Evolutionary conservation across 441 rosid species (phyloP), one percentile per base, ranked within the genome.

Genomic region (Hura crepitans): DNA sequence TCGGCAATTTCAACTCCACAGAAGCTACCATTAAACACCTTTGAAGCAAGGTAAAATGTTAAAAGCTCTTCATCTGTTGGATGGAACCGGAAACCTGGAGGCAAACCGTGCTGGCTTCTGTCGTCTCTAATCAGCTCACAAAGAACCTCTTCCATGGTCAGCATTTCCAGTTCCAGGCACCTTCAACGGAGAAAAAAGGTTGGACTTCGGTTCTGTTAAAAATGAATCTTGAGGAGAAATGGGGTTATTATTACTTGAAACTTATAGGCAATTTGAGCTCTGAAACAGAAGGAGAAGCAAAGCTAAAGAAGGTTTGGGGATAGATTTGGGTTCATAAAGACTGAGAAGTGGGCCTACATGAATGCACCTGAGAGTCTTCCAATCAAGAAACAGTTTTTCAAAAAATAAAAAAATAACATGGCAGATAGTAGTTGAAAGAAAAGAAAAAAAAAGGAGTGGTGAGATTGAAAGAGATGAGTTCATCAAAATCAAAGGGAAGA

Each of bases 41-140:
- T 95, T 0, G 99, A 90, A 76, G 95, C 97, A 23, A 95, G 80
- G 78, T 95, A 95, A 75, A 90, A 95, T 7, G 93, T 89, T 20
- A 95, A 75, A 51, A 95, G 97, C 68, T 95, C 99, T 74, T 95
- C 99, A 62, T 94, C 99, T 0, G 99, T 94, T 0, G 99, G 99
- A 55, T 94, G 97, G 79, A 94, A 94, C 28, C 97, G 77, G 72
- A 95, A 95, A 17, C 99, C 99, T 0, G 99, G 97, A 18, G 99
- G 99, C 66, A 95, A 76, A 0, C 97, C 97, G 31, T 80, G 85
- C 43, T 88, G 92, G 53, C 76, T 85, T 30, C 62, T 70, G 45
- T 86, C 96, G 62, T 86, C 94, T 23, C 86, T 79, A 5, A 56
- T 73, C 12, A 92, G 83, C 76, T 92, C 97, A 43, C 86, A 73